Evolutionary conservation across 2,329 filamentous ascomycete genomes (phyloP).

Genomic region (Chrysosporium queenslandicum): DNA sequence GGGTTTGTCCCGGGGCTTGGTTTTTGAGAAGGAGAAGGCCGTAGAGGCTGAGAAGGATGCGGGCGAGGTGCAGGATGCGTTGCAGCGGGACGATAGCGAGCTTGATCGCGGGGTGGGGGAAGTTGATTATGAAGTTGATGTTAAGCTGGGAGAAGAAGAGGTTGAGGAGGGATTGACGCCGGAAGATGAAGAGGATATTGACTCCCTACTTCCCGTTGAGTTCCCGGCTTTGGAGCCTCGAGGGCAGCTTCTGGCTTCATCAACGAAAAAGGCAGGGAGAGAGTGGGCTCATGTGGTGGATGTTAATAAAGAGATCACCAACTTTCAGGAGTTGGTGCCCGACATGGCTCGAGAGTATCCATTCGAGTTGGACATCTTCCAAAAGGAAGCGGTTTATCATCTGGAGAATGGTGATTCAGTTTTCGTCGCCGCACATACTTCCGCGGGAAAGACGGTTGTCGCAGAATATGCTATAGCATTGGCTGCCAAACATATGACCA

Average conservation of each 20-base stretch:
- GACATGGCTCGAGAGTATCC: slow-evolving; percentile 96
- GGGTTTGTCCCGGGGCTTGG: slow-evolving; percentile 68
- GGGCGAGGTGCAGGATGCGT: slow-evolving; percentile 57
- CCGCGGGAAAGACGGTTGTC: slow-evolving; percentile 94
- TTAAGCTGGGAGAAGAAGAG: slow-evolving; percentile 9
- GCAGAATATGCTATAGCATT: slow-evolving; percentile 96
- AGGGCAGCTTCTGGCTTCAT: slow-evolving; percentile 61
- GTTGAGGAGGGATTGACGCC: slow-evolving; percentile 24
- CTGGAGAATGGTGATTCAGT: slow-evolving; percentile 94
- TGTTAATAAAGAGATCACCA: slow-evolving; percentile 83
- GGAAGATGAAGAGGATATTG: slow-evolving; percentile 51
- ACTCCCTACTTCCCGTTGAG: slow-evolving; percentile 78
- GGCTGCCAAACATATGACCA: slow-evolving; percentile 97
- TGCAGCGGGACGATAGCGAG: slow-evolving; percentile 39
- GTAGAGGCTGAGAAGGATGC: slow-evolving; percentile 48
- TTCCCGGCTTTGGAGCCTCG: slow-evolving; percentile 85
- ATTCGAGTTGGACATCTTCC: slow-evolving; percentile 94
- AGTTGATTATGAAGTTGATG: slow-evolving; percentile 24
- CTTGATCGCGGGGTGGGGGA: slow-evolving; percentile 29
- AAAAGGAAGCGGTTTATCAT: slow-evolving; percentile 97
- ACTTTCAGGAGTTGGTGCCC: slow-evolving; percentile 85
- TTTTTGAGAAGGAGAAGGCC: slow-evolving; percentile 54
- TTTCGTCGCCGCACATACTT: slow-evolving; percentile 95
- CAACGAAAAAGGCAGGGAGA: slow-evolving; percentile 61
- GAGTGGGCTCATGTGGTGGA: slow-evolving; percentile 99